Percentiles rank a stretch among this genome's conserved stretches.
These are phyloP conservation scores for Eucalyptus victrix DNA, from an alignment of 345 rosid genomes.

Conservation along the genomic window DNA sequence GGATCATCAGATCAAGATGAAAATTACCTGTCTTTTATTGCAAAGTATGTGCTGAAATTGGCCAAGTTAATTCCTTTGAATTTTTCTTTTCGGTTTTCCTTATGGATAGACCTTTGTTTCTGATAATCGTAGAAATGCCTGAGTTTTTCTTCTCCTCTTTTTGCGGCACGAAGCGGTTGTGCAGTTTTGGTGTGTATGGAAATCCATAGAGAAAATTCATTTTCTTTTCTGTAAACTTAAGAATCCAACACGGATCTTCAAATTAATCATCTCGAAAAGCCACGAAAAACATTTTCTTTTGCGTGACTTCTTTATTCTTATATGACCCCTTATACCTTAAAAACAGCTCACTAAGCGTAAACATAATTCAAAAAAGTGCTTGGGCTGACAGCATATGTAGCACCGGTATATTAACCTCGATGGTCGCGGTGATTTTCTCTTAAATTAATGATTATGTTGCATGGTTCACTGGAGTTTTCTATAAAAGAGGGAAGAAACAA, in stretches of 20 bases:
- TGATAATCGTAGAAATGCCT: conserved; percentile 24
- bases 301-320: background rate
- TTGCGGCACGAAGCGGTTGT: background rate
- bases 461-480: background rate
- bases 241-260: background rate
- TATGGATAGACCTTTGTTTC: background rate
- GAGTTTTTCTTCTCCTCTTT: too few species aligned
- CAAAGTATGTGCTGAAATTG: conserved; percentile 31
- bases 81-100: background rate
- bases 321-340: background rate
- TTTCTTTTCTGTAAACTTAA: background rate
- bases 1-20: conserved; percentile 80
- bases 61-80: background rate
- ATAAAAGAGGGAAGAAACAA: background rate
- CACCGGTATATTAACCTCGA: background rate
- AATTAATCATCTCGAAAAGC: background rate
- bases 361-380: background rate
- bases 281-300: background rate
- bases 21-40: conserved; percentile 78
- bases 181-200: background rate
- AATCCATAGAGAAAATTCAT: background rate
- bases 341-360: background rate
- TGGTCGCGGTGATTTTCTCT: background rate
- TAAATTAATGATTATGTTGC: background rate
- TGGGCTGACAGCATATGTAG: background rate